Percentiles rank a stretch among this genome's conserved stretches.
Conservation (phyloP, 1,284 basidiomycete genomes). For the Ceraceosorus bombacis region DNA sequence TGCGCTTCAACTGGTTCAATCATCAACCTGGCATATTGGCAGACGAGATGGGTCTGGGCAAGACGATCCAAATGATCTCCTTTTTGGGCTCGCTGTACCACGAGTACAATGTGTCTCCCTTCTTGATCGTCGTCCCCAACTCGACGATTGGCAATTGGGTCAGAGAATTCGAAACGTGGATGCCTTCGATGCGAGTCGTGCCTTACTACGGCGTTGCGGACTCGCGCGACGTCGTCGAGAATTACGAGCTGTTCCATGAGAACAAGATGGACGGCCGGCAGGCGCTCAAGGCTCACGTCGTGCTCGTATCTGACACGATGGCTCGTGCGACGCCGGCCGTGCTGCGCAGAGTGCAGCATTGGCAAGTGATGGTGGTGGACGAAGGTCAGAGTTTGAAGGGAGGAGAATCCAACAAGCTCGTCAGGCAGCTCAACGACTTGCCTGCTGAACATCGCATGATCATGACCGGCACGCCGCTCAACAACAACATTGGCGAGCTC, state of each 20-base stretch:
- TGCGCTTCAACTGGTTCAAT: conserved; percentile 54
- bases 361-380: conserved; percentile 86
- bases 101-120: conserved; percentile 55
- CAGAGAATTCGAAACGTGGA: conserved; percentile 84
- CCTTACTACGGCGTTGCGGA: conserved; percentile 62
- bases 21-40: conserved; percentile 77
- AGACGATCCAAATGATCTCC: conserved; percentile 70
- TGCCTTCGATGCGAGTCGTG: conserved; percentile 62
- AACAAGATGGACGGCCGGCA: conserved; percentile 15
- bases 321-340: conserved; percentile 21
- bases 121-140: conserved; percentile 85
- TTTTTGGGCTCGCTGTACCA: conserved; percentile 67
- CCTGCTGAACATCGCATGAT: conserved; percentile 74
- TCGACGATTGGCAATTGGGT: conserved; percentile 78
- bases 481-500: conserved; percentile 84
- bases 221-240: conserved; percentile 68
- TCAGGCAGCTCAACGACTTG: conserved; percentile 72
- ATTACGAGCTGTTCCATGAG: conserved; percentile 71
- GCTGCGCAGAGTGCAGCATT: conserved; percentile 68
- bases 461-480: conserved; percentile 88
- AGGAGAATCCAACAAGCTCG: conserved; percentile 66
- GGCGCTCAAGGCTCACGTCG: conserved; percentile 28
- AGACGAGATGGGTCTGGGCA: conserved; percentile 80
- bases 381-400: conserved; percentile 69
- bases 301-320: conserved; percentile 24